Conservation (phyloP, 2,329 filamentous ascomycete genomes). For the Paraphoma sp. region DNA sequence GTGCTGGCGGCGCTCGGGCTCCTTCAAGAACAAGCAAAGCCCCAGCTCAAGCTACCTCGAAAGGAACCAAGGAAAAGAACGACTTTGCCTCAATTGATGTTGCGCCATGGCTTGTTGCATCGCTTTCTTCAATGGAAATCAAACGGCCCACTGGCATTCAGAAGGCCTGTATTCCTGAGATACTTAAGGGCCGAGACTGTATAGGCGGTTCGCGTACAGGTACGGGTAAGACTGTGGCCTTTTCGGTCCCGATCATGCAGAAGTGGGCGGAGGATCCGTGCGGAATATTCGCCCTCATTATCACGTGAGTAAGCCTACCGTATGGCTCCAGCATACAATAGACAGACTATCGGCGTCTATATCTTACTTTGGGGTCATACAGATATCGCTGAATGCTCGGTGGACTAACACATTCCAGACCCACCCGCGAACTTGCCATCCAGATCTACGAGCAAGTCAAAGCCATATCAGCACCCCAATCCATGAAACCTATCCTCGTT, state of each 20-base stretch:
- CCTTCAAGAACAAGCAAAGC: slow-evolving; percentile 6
- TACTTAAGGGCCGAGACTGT: slow-evolving; percentile 85
- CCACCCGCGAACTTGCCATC: slow-evolving; percentile 79
- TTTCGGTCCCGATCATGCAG: slow-evolving; percentile 92
- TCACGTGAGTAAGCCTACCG: slow-evolving; percentile 71
- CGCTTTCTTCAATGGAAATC: slow-evolving; percentile 79
- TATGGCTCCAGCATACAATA: no score
- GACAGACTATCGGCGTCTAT: no score
- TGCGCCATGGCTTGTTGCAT: slow-evolving; percentile 85
- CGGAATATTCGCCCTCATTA: slow-evolving; percentile 85
- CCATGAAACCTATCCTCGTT: slow-evolving; percentile 85
- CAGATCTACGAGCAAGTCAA: slow-evolving; percentile 97
- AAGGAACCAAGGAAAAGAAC: slow-evolving; percentile 50
- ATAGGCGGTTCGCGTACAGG: slow-evolving; percentile 94
- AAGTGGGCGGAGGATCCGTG: slow-evolving; percentile 91
- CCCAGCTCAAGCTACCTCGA: slow-evolving; percentile 1
- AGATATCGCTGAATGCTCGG: neutral
- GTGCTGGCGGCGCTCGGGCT: slow-evolving; percentile 15
- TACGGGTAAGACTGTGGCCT: slow-evolving; percentile 96
- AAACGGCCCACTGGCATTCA: slow-evolving; percentile 91
- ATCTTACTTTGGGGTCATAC: neutral
- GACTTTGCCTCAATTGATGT: slow-evolving; percentile 77
- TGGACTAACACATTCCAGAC: slow-evolving; percentile 18
- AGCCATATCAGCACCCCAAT: slow-evolving; percentile 86
- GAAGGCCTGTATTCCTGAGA: slow-evolving; percentile 89